phyloP scores from a whole-genome alignment of 169 alveolate genomes.

The Cryptosporidium sp. region DNA sequence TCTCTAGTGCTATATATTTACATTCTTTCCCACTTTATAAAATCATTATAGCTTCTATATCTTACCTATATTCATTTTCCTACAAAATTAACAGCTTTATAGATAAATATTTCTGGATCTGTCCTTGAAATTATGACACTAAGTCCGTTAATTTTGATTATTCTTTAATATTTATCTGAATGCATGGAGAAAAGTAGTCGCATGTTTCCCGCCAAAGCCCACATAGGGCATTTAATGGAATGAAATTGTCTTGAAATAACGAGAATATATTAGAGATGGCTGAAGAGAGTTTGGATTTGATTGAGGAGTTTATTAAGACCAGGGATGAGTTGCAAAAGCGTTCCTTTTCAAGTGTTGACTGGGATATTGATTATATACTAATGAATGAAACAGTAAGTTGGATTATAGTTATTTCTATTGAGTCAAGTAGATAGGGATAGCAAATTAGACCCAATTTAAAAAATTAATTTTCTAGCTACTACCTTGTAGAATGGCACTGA shows the following conservation, averaged over 20 bases:
- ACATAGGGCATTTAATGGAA: background rate
- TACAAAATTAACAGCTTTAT: background rate
- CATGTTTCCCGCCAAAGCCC: slow-evolving; percentile 57
- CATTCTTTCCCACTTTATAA: too few species aligned
- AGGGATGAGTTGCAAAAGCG: slow-evolving; percentile 15
- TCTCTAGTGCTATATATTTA: background rate
- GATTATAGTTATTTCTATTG: background rate
- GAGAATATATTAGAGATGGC: background rate
- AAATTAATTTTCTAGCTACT: slow-evolving; percentile 12
- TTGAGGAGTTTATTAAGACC: slow-evolving; percentile 14
- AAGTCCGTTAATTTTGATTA: background rate
- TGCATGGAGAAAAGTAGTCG: background rate
- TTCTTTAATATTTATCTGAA: background rate
- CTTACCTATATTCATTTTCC: background rate
- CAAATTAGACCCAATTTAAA: background rate
- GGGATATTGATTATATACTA: slow-evolving; percentile 60
- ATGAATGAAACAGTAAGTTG: slow-evolving; percentile 69
- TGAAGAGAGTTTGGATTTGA: background rate
- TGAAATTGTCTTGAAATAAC: background rate
- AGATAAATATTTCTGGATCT: background rate
- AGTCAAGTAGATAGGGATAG: background rate
- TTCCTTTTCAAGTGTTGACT: slow-evolving; percentile 22
- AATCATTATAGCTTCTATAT: background rate
- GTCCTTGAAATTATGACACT: background rate
- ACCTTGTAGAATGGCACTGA: slow-evolving; percentile 58